Evolutionary conservation across 1,284 basidiomycete genomes (phyloP), one percentile per base, ranked within the genome.

Genomic region (Termitomyces sp.): DNA sequence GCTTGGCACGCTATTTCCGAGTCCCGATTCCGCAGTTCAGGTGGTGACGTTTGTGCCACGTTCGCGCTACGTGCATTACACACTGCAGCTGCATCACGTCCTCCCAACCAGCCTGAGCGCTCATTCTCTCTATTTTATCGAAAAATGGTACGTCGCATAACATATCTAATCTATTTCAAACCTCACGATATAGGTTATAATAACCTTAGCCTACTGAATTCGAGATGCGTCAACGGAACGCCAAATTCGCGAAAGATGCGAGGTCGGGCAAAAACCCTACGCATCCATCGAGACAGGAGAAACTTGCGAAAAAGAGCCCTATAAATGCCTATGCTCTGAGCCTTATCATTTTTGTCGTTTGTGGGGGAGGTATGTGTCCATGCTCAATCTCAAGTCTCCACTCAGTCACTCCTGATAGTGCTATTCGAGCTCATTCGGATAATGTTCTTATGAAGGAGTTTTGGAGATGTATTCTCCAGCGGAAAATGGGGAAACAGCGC

Each of bases 171-270:
- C 8, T 19, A 46, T 11, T 21, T 26, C n/a, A 18, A 10, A 3
- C 13, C 18, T 46, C 0, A 13, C 8, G 6, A 7, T 21, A 14
- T 24, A 10, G 35, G 11, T 37, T 16, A 21, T 14, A 37, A 16
- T 18, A 18, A 2, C 41, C 26, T 18, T 48, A 83, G 81, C 81
- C 81, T 44, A 83, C 86, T 51, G 79, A 85, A 73, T 89, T 88
- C 68, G 88, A 91, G 66, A 77, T 90, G 72, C 83, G 86, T 60
- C 80, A 83, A 64, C 80, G 81, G 68, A 91, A 91, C 67, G 77
- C 77, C 51, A 85, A 88, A 68, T 91, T 91, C 68, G 85, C 84
- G 38, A 80, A 76, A 55, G 81, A 84, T 57, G 82, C 80, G 56
- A 79, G 78, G 57, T 69, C 79, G 41, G 88, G 88, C 61, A 90